Conservation (phyloP, 148 eudicot genomes). For the Spergularia bocconei region DNA sequence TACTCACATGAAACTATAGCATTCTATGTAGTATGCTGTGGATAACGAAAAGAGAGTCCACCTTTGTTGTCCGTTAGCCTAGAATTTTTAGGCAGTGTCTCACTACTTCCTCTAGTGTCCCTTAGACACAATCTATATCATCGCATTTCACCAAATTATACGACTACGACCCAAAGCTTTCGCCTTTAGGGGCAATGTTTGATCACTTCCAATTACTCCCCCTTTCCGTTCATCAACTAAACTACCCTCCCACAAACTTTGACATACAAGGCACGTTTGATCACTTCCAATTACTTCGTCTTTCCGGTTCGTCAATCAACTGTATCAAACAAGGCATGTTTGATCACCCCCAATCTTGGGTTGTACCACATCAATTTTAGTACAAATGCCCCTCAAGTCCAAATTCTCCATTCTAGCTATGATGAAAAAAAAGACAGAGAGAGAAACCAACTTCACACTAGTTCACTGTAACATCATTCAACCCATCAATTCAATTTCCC, state of each 20-base stretch:
- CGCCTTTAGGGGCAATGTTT: neutral
- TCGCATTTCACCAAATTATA: too few relatives aligned
- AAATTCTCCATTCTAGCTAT: neutral
- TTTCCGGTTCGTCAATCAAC: neutral
- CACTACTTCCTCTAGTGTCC: neutral
- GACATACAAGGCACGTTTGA: neutral
- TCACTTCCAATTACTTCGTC: neutral
- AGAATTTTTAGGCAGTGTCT: neutral
- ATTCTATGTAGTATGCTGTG: neutral
- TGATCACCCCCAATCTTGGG: neutral
- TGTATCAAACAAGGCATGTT: neutral
- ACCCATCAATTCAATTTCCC: too few relatives aligned
- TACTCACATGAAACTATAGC: neutral
- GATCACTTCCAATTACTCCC: neutral
- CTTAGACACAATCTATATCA: too few relatives aligned
- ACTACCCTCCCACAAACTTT: too few relatives aligned
- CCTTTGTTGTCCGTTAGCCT: neutral
- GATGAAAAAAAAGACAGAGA: too few relatives aligned
- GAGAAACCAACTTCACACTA: too few relatives aligned
- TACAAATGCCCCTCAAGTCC: neutral
- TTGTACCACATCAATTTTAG: neutral
- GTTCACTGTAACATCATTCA: too few relatives aligned
- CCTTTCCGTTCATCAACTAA: neutral
- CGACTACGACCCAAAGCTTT: too few relatives aligned
- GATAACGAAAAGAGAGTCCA: neutral